These are phyloP conservation scores for Jimgerdemannia lactiflua DNA, from an alignment of 192 early-diverging fungal species.

Conservation along the genomic window DNA sequence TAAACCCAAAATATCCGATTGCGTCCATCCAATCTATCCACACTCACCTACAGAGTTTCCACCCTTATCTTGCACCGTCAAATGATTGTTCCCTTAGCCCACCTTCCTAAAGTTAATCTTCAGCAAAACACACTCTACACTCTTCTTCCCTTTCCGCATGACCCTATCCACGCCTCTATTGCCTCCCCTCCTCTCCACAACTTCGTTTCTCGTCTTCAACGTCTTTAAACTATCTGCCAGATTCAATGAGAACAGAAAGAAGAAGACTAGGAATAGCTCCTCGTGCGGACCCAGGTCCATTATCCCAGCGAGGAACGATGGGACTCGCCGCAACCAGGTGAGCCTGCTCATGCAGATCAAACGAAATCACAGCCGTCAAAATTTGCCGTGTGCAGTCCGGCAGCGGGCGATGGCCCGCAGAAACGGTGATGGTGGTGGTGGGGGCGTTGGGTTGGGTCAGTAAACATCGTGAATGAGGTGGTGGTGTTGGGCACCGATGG, in stretches of 20 bases:
- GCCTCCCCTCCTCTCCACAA: background rate
- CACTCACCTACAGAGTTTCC: background rate
- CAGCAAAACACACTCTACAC: slow-evolving; percentile 18
- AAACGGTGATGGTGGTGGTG: background rate
- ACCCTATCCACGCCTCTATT: background rate
- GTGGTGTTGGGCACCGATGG: background rate
- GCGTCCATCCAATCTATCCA: background rate
- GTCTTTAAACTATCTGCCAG: slow-evolving; percentile 3
- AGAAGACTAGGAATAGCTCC: slow-evolving; percentile 50
- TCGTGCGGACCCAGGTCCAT: slow-evolving; percentile 32
- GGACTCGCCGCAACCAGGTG: slow-evolving; percentile 11
- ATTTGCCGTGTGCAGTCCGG: background rate
- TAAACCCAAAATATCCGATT: background rate
- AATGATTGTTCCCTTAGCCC: slow-evolving; percentile 16
- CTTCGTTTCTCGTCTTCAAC: background rate
- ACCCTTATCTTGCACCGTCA: background rate
- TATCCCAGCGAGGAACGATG: background rate
- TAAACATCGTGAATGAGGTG: background rate
- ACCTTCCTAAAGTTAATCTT: slow-evolving; percentile 19
- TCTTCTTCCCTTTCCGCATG: slow-evolving; percentile 16
- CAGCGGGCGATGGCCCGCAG: background rate
- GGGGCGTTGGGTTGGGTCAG: background rate
- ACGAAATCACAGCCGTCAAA: slow-evolving; percentile 7
- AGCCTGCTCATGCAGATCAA: slow-evolving; percentile 20
- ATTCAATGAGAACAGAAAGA: slow-evolving; percentile 43